Percentiles rank a stretch among this genome's conserved stretches.
Evolutionary conservation across 1,139 yeast species (phyloP).

Genomic region (Geotrichum australiense): DNA sequence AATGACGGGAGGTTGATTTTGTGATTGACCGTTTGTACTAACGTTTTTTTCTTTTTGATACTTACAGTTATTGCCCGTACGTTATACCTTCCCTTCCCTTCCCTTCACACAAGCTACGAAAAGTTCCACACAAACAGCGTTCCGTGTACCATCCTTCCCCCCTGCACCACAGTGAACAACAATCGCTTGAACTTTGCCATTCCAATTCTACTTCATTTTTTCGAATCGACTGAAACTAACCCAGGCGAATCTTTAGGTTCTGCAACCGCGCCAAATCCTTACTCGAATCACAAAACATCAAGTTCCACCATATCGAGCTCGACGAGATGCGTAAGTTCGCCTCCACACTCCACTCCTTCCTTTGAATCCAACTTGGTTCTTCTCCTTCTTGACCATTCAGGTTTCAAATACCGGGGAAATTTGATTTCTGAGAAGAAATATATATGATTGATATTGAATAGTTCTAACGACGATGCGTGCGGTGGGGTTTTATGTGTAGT

Average conservation of each 20-base stretch:
- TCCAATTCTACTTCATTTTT: too few relatives aligned
- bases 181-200: background rate
- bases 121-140: background rate
- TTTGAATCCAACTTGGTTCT: too few relatives aligned
- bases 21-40: background rate
- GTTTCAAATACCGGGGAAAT: too few relatives aligned
- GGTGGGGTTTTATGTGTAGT: conserved; percentile 15
- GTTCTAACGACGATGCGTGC: too few relatives aligned
- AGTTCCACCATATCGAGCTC: conserved; percentile 14
- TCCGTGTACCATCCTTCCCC: background rate
- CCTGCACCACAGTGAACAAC: background rate
- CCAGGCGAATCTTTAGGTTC: conserved; percentile 3
- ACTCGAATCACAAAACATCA: conserved; percentile 6
- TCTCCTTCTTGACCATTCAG: too few relatives aligned
- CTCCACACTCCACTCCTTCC: background rate
- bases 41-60: background rate
- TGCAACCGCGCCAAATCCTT: conserved; percentile 16
- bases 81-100: too few relatives aligned
- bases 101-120: too few relatives aligned
- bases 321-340: conserved; percentile 13
- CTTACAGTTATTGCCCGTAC: conserved; percentile 12
- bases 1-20: background rate
- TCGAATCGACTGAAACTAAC: too few relatives aligned
- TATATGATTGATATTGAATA: too few relatives aligned
- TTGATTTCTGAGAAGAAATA: background rate